These are phyloP conservation scores for Malassezia nana DNA, from an alignment of 1,284 basidiomycete species.

Conservation along the genomic window DNA sequence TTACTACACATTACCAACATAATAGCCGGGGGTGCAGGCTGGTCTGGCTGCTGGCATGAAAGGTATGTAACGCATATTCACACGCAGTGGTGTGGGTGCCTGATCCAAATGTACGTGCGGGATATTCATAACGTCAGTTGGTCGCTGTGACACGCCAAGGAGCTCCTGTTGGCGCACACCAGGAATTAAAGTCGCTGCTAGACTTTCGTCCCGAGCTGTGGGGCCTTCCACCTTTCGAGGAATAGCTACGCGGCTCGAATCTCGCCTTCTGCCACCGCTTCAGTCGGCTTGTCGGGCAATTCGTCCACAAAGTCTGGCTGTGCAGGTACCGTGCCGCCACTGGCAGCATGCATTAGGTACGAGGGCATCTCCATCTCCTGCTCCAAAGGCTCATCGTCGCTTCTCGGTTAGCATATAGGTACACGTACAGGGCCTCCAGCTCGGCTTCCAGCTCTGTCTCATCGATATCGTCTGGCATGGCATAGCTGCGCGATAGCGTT, in stretches of 20 bases:
- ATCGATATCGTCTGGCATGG: constrained; percentile 93
- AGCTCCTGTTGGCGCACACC: constrained; percentile 25
- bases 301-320: constrained; percentile 44
- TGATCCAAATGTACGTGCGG: constrained; percentile 30
- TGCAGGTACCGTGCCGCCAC: constrained; percentile 4
- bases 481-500: constrained; percentile 81
- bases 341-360: constrained; percentile 28
- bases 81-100: constrained; percentile 44
- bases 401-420: constrained; percentile 13
- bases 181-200: constrained; percentile 35
- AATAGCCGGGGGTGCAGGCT: constrained; percentile 36
- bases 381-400: constrained; percentile 63
- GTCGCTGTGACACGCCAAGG: constrained; percentile 20
- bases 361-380: constrained; percentile 59
- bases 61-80: constrained; percentile 18
- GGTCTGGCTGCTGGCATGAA: constrained; percentile 44
- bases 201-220: constrained; percentile 41
- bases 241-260: constrained; percentile 13
- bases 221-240: constrained; percentile 39
- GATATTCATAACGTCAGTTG: constrained; percentile 6
- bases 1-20: background rate
- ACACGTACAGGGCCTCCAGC: constrained; percentile 32
- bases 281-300: constrained; percentile 15
- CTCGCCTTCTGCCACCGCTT: constrained; percentile 2
- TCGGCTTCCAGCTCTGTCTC: constrained; percentile 95